A percentile compares a stretch with the other conserved stretches of the same genome.
These are phyloP conservation scores for Punica granatum DNA, from an alignment of 345 rosid species.

Conservation along the genomic window DNA sequence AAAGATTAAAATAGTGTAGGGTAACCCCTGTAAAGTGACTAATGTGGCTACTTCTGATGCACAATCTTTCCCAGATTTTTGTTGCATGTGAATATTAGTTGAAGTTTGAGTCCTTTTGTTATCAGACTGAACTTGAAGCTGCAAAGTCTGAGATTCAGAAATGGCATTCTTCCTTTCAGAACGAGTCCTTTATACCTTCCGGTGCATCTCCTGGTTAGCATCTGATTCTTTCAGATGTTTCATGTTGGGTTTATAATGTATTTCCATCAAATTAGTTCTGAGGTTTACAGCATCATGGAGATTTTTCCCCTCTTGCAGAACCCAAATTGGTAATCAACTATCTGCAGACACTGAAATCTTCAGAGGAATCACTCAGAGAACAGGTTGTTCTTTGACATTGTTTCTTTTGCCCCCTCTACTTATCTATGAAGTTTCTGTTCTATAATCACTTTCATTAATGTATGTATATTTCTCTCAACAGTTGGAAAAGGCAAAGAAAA, in stretches of 20 bases:
- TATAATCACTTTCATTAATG: not conserved
- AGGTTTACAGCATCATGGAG: constrained; percentile 6
- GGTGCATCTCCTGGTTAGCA: constrained; percentile 76
- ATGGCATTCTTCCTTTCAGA: constrained; percentile 85
- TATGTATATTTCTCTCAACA: constrained; percentile 24
- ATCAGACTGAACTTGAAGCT: constrained; percentile 66
- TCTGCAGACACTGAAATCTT: constrained; percentile 74
- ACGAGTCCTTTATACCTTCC: constrained; percentile 51
- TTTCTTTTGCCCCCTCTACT: not conserved
- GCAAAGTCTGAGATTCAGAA: constrained; percentile 68
- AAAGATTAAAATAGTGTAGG: not conserved
- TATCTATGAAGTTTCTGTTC: not conserved
- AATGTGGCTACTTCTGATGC: not conserved
- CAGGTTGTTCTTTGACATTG: constrained; percentile 38
- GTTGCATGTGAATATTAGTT: not conserved
- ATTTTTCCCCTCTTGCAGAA: constrained; percentile 33
- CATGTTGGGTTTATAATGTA: constrained; percentile 4
- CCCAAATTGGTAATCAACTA: constrained; percentile 61
- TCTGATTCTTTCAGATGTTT: constrained; percentile 6
- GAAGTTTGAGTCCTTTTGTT: not conserved
- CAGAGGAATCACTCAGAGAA: constrained; percentile 77
- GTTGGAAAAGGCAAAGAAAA: constrained; percentile 91
- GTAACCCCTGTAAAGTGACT: not conserved
- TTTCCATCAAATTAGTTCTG: constrained; percentile 3
- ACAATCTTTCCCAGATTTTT: not conserved